Evolutionary conservation across 164 flowering plant species (phyloP).

Genomic region (Nymphaea thermarum): DNA sequence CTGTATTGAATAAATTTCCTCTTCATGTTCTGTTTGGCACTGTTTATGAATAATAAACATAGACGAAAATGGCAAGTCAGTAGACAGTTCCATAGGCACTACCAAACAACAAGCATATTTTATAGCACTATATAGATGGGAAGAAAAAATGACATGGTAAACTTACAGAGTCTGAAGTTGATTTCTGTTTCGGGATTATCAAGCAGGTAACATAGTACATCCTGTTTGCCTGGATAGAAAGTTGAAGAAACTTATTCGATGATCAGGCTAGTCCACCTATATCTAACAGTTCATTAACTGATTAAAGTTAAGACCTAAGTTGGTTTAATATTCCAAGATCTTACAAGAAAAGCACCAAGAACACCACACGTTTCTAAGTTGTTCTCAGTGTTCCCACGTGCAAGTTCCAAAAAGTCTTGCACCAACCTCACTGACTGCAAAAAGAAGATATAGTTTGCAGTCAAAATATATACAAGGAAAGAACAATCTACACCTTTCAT

Average conservation of each 20-base stretch:
- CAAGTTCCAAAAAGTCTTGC: conserved; percentile 77
- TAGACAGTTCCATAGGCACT: too few relatives aligned
- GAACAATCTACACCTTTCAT: too few relatives aligned
- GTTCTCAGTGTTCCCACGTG: conserved; percentile 56
- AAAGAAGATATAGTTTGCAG: not conserved
- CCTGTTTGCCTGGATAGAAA: conserved; percentile 31
- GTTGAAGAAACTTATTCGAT: not conserved
- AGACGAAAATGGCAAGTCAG: too few relatives aligned
- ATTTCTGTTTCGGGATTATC: conserved; percentile 76
- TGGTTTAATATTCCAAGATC: conserved; percentile 8
- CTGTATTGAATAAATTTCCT: conserved; percentile 58
- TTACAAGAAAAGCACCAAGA: conserved; percentile 77
- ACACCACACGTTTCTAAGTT: conserved; percentile 82
- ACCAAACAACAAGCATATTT: too few relatives aligned
- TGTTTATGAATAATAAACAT: conserved; percentile 13
- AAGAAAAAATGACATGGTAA: not conserved
- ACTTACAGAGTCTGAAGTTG: conserved; percentile 46
- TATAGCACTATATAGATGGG: too few relatives aligned
- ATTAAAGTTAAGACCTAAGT: not conserved
- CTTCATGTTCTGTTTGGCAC: conserved; percentile 76
- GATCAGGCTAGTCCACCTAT: not conserved
- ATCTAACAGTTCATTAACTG: not conserved
- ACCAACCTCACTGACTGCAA: conserved; percentile 49
- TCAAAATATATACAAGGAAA: not conserved
- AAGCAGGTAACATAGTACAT: conserved; percentile 55